Conservation (phyloP, 1,284 basidiomycete genomes). For the Ganoderma sinense region DNA sequence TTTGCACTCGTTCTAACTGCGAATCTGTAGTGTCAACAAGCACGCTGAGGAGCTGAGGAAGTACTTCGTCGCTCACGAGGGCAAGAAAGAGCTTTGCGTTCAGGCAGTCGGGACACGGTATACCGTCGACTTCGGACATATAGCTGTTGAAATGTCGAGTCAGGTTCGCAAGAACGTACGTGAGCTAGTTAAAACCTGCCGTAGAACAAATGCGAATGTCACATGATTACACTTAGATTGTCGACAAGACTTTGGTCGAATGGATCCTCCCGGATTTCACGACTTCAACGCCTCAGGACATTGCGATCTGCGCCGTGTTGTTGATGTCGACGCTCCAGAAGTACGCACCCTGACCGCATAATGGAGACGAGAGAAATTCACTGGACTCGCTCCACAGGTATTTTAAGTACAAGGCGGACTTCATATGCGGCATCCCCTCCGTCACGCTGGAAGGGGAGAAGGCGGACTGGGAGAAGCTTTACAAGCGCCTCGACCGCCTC, state of each 20-base stretch:
- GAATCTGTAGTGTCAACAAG: conserved; percentile 41
- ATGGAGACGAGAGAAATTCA: not conserved
- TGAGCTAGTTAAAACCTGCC: not conserved
- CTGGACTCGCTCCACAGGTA: conserved; percentile 31
- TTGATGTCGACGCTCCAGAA: conserved; percentile 54
- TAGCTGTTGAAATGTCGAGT: conserved; percentile 40
- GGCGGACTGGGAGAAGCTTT: conserved; percentile 45
- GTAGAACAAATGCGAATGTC: not conserved
- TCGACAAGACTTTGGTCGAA: conserved; percentile 44
- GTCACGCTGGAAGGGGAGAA: conserved; percentile 54
- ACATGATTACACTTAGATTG: conserved; percentile 27
- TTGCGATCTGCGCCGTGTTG: conserved; percentile 46
- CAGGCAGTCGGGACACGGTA: conserved; percentile 12
- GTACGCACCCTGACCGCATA: conserved; percentile 42
- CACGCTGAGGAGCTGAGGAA: conserved; percentile 47
- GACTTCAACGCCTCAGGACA: conserved; percentile 53
- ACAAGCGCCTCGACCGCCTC: conserved; percentile 44
- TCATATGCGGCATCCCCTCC: conserved; percentile 53
- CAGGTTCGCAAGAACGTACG: conserved; percentile 24
- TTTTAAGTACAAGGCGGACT: conserved; percentile 42
- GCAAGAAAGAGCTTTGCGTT: conserved; percentile 44
- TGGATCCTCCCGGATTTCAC: conserved; percentile 57
- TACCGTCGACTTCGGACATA: conserved; percentile 41
- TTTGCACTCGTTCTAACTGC: not conserved
- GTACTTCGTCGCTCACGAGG: conserved; percentile 50